phyloP scores from a whole-genome alignment of 2,329 filamentous ascomycete genomes.

The Nothomitra cinnamomea region DNA sequence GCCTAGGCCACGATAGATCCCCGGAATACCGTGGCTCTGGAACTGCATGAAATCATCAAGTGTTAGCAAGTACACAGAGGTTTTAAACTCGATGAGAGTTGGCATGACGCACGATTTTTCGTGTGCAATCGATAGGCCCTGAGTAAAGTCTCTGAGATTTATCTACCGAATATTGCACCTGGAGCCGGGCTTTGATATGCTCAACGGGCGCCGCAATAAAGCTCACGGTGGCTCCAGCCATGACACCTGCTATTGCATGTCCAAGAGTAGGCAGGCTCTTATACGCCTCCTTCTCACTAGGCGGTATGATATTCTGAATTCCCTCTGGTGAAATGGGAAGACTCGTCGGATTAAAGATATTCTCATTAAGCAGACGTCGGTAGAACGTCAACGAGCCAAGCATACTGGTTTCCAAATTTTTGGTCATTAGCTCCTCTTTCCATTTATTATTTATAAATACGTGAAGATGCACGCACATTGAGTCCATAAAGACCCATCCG shows the following conservation, averaged over 20 bases:
- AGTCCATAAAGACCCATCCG: constrained; percentile 99
- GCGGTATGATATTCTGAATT: constrained; percentile 18
- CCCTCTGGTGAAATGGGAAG: constrained; percentile 21
- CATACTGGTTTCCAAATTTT: constrained; percentile 39
- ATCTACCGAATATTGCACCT: constrained; percentile 76
- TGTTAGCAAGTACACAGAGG: not conserved
- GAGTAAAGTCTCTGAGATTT: constrained; percentile 66
- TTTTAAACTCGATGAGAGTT: constrained; percentile 28
- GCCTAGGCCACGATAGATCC: constrained; percentile 70
- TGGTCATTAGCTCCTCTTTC: constrained; percentile 12
- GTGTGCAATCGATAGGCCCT: constrained; percentile 70
- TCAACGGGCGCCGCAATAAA: constrained; percentile 90
- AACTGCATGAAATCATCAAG: constrained; percentile 12
- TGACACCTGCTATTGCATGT: constrained; percentile 72
- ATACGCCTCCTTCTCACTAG: not conserved
- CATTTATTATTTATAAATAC: not conserved
- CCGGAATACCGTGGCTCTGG: constrained; percentile 50
- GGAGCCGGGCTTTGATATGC: constrained; percentile 83
- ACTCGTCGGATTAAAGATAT: constrained; percentile 47
- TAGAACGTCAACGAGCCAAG: constrained; percentile 84
- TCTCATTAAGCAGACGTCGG: constrained; percentile 63
- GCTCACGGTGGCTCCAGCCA: constrained; percentile 78
- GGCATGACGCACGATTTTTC: constrained; percentile 40
- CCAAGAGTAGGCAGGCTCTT: constrained; percentile 53
- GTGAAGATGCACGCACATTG: constrained; percentile 25